A percentile compares a stretch with the other conserved stretches of the same genome.
Conservation (phyloP, 768 basidiomycete genomes). For the Dacryopinax spathularia region DNA sequence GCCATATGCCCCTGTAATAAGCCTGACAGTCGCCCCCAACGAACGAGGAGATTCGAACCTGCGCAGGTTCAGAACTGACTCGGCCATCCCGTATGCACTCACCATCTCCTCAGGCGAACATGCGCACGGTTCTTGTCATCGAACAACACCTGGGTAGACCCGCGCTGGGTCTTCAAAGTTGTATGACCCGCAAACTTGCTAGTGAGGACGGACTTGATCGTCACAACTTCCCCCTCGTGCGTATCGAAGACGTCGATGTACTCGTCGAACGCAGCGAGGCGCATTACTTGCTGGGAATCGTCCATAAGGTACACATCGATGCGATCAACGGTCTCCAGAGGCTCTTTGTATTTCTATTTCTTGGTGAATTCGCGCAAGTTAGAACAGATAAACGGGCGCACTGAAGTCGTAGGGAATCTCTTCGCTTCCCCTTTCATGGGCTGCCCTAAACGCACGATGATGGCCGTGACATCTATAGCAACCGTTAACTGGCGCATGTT, state of each 20-base stretch:
- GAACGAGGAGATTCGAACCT: not conserved
- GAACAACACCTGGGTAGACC: not conserved
- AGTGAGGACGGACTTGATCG: not conserved
- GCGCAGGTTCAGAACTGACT: not conserved
- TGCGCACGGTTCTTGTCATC: not conserved
- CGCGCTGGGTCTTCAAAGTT: not conserved
- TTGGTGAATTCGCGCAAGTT: no score
- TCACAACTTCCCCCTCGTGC: not conserved
- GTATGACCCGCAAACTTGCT: not conserved
- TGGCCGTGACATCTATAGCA: not conserved
- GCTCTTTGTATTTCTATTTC: not conserved
- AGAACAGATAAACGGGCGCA: no score
- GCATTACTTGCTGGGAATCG: not conserved
- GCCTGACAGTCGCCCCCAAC: not conserved
- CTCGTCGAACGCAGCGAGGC: not conserved
- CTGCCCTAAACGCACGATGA: not conserved
- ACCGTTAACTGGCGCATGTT: not conserved
- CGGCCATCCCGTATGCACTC: not conserved
- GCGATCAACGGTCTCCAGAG: not conserved
- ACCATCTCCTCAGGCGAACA: not conserved
- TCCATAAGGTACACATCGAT: not conserved
- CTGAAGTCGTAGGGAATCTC: no score
- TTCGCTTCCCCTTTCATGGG: not conserved
- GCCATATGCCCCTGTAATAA: not conserved
- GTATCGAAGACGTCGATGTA: not conserved